phyloP scores from a whole-genome alignment of 148 eudicot genomes.

The Amaranthus palmeri region DNA sequence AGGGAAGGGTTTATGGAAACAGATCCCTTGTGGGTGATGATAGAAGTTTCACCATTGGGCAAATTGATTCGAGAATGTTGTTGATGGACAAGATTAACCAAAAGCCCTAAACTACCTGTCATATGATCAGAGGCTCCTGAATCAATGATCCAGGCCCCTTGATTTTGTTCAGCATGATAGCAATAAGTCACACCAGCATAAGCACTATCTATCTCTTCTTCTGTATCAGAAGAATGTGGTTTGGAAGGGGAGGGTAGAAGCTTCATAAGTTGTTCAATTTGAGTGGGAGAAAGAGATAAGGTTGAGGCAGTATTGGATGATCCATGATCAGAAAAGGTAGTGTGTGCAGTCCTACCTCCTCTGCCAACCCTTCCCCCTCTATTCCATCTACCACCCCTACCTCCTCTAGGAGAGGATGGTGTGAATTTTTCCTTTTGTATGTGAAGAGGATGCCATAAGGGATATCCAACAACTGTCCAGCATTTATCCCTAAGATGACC shows the following conservation, averaged over 20 bases:
- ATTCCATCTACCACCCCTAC: no score
- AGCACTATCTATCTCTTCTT: not conserved
- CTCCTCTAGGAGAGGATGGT: no score
- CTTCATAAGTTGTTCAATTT: not conserved
- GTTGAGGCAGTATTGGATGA: not conserved
- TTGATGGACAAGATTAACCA: not conserved
- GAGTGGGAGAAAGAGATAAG: not conserved
- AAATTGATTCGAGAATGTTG: not conserved
- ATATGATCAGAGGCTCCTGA: not conserved
- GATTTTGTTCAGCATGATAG: not conserved
- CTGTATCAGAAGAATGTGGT: not conserved
- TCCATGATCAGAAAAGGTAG: no score
- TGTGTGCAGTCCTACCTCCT: not conserved
- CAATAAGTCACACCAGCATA: not conserved
- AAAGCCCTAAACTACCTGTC: not conserved
- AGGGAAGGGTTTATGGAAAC: not conserved
- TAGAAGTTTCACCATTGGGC: not conserved
- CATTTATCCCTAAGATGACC: not conserved
- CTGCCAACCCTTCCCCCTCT: no score
- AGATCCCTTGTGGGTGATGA: not conserved
- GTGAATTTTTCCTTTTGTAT: not conserved
- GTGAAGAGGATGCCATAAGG: not conserved
- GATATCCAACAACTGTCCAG: not conserved
- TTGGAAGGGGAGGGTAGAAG: not conserved
- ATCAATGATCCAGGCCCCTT: not conserved